These are phyloP conservation scores for Hypoxylon trugodes DNA, from an alignment of 495 filamentous ascomycete genomes.

Conservation along the genomic window DNA sequence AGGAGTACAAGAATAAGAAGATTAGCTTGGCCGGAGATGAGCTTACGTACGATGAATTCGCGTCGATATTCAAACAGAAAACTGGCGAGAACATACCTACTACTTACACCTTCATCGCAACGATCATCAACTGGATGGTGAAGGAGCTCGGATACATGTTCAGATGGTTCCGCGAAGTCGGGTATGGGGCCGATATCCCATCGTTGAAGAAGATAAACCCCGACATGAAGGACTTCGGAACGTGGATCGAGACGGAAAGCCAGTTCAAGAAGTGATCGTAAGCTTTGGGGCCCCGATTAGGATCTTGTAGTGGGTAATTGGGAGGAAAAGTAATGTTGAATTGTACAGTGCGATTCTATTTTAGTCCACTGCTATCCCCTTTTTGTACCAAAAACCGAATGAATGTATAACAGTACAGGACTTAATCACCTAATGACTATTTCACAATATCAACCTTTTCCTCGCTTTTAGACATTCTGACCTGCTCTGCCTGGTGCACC, in stretches of 20 bases:
- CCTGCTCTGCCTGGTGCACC: background rate
- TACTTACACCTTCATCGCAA: constrained; percentile 50
- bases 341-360: too few relatives aligned
- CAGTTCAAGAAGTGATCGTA: constrained; percentile 41
- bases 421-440: background rate
- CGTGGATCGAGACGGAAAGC: constrained; percentile 66
- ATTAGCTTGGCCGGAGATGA: constrained; percentile 69
- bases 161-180: constrained; percentile 65
- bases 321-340: too few relatives aligned
- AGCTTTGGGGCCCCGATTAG: background rate
- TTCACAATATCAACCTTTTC: too few relatives aligned
- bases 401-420: too few relatives aligned
- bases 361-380: too few relatives aligned
- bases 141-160: constrained; percentile 67
- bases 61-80: constrained; percentile 57
- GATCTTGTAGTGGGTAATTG: too few relatives aligned
- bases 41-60: constrained; percentile 59
- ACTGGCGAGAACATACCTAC: constrained; percentile 55
- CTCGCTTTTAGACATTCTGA: background rate
- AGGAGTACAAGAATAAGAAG: constrained; percentile 53
- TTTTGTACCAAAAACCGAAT: too few relatives aligned
- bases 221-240: constrained; percentile 61
- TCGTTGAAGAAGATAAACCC: constrained; percentile 60
- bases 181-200: constrained; percentile 62
- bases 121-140: constrained; percentile 50